These are phyloP conservation scores for Erysimum cheiranthoides DNA, from an alignment of 345 rosid genomes.

Conservation along the genomic window DNA sequence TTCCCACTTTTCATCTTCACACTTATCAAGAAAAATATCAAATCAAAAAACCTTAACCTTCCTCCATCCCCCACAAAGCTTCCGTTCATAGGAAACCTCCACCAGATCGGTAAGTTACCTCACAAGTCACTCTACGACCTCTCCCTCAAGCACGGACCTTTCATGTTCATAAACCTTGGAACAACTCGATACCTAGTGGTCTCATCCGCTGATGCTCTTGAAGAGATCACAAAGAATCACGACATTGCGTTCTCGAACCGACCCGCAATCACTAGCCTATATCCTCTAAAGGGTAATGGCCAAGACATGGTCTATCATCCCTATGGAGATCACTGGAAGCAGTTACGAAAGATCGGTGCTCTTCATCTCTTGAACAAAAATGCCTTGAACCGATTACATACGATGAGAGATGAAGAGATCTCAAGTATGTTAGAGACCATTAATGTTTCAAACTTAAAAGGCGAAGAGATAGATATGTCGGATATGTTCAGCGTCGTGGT, in stretches of 20 bases:
- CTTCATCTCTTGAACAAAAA: slow-evolving; percentile 12
- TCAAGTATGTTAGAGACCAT: slow-evolving; percentile 10
- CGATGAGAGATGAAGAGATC: slow-evolving; percentile 11
- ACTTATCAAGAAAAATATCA: slow-evolving; percentile 1
- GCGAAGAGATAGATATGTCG: slow-evolving; percentile 5
- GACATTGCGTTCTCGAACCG: slow-evolving; percentile 31
- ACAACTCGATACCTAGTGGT: slow-evolving; percentile 33
- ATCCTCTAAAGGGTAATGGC: slow-evolving; percentile 9
- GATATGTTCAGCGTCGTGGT: neutral
- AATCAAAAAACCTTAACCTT: slow-evolving; percentile 22
- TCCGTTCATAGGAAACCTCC: slow-evolving; percentile 37
- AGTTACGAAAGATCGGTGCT: slow-evolving; percentile 1
- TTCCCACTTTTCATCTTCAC: slow-evolving; percentile 6
- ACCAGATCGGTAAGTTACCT: slow-evolving; percentile 35
- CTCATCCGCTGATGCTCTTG: slow-evolving; percentile 31
- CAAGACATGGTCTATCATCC: slow-evolving; percentile 19
- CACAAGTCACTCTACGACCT: slow-evolving; percentile 31
- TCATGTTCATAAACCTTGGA: slow-evolving; percentile 39
- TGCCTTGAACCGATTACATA: slow-evolving; percentile 3
- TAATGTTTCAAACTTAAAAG: slow-evolving; percentile 1
- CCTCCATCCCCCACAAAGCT: slow-evolving; percentile 41
- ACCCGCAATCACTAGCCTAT: neutral
- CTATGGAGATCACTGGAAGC: slow-evolving; percentile 2
- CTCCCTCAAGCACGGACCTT: slow-evolving; percentile 32
- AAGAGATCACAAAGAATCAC: slow-evolving; percentile 31